phyloP scores from a whole-genome alignment of 768 basidiomycete genomes.

The Auricularia sp. region DNA sequence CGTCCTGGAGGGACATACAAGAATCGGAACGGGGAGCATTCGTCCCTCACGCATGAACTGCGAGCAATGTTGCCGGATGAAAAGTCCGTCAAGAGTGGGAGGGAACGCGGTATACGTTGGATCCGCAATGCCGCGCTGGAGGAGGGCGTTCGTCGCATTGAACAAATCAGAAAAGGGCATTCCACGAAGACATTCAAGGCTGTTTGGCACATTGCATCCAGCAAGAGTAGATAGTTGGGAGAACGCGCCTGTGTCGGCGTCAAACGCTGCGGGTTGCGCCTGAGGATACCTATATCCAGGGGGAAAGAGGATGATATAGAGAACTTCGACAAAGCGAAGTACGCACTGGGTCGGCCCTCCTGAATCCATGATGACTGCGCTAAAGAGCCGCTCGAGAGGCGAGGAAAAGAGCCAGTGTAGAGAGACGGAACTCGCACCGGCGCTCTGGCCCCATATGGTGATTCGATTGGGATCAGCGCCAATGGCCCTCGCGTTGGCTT shows the following conservation, averaged over 20 bases:
- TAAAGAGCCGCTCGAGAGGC: background rate
- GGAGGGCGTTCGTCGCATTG: slow-evolving; percentile 12
- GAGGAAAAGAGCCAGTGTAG: slow-evolving; percentile 27
- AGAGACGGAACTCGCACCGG: slow-evolving; percentile 39
- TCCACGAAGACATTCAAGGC: slow-evolving; percentile 26
- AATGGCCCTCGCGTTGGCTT: slow-evolving; percentile 20
- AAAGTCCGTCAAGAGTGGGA: background rate
- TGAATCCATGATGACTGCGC: slow-evolving; percentile 35
- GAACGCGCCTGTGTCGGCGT: no score
- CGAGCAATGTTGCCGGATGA: background rate
- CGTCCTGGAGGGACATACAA: background rate
- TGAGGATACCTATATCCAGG: no score
- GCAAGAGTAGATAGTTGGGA: no score
- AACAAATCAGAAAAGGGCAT: slow-evolving; percentile 19
- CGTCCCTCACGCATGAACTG: background rate
- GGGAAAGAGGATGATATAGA: slow-evolving; percentile 25
- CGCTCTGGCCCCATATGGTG: slow-evolving; percentile 44
- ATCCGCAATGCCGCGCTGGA: background rate
- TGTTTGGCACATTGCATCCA: slow-evolving; percentile 12
- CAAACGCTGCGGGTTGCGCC: no score
- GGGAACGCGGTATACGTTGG: background rate
- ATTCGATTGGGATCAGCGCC: slow-evolving; percentile 29
- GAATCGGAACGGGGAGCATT: background rate
- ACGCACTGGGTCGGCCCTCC: slow-evolving; percentile 24
- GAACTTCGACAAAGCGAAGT: no score